Conservation (phyloP, 192 early-diverging fungal species). For the Dispira simplex region DNA sequence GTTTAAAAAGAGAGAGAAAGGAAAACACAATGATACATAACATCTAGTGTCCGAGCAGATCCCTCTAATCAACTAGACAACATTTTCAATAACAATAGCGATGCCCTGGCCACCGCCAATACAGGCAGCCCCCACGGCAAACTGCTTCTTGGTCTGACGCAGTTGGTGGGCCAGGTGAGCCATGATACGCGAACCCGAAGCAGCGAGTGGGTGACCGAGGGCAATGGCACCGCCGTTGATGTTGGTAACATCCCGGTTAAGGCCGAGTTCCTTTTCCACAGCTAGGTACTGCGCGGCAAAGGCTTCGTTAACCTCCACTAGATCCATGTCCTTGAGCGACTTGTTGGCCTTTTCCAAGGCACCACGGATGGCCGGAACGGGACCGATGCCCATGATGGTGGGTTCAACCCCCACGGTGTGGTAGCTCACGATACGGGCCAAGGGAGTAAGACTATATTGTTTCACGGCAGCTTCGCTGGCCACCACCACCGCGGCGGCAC, state of each 20-base stretch:
- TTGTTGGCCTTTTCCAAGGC: constrained; percentile 72
- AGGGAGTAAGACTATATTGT: constrained; percentile 57
- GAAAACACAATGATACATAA: no score
- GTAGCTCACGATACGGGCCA: constrained; percentile 79
- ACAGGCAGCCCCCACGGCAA: constrained; percentile 87
- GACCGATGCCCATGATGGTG: constrained; percentile 93
- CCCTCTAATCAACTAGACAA: constrained; percentile 10
- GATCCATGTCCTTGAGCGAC: constrained; percentile 65
- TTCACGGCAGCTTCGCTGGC: constrained; percentile 77
- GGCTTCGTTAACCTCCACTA: constrained; percentile 98
- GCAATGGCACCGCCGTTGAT: constrained; percentile 87
- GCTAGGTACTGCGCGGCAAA: constrained; percentile 87
- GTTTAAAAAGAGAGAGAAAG: no score
- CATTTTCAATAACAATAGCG: constrained; percentile 48
- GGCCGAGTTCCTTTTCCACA: constrained; percentile 74
- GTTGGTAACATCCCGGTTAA: constrained; percentile 68
- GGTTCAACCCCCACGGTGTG: constrained; percentile 80
- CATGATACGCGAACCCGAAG: constrained; percentile 90
- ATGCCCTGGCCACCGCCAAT: constrained; percentile 90
- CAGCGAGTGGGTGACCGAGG: constrained; percentile 87
- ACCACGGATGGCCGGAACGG: constrained; percentile 75
- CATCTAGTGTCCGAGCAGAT: no score
- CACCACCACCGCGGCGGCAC: constrained; percentile 75
- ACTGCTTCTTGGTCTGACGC: constrained; percentile 62
- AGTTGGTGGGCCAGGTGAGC: constrained; percentile 75